Evolutionary conservation across 257 asterid genomes (phyloP).

Genomic region (Linderniella brevidens): DNA sequence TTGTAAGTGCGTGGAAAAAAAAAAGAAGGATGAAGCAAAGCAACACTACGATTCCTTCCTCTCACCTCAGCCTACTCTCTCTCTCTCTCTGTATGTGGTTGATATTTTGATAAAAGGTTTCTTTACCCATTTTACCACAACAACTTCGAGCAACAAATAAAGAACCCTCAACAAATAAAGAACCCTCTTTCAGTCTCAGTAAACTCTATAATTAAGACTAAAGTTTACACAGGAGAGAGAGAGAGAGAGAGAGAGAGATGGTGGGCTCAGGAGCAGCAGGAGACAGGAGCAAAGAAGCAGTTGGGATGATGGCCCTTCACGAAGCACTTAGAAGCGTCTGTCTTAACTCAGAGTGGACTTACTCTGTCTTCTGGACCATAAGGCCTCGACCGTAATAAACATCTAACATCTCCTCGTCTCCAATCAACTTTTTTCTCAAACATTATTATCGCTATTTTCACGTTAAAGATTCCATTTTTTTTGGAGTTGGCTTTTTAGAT

Average conservation of each 20-base stretch:
- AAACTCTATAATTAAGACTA: conserved; percentile 5
- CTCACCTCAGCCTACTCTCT: too few species aligned
- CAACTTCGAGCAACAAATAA: too few species aligned
- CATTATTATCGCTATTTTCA: not conserved
- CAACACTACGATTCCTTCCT: too few species aligned
- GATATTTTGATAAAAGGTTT: too few species aligned
- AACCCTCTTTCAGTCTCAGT: too few species aligned
- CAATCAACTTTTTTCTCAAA: conserved; percentile 7
- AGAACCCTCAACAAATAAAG: too few species aligned
- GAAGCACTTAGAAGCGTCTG: conserved; percentile 94
- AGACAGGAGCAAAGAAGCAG: conserved; percentile 99
- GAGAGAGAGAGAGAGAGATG: conserved; percentile 27
- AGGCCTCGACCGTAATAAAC: conserved; percentile 85
- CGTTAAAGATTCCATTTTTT: conserved; percentile 1
- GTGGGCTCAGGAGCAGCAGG: conserved; percentile 93
- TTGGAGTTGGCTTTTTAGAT: not conserved
- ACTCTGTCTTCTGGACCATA: conserved; percentile 99
- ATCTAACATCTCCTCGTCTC: conserved; percentile 1
- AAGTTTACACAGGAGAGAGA: conserved; percentile 9
- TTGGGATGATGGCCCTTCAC: conserved; percentile 99
- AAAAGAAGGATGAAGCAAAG: too few species aligned
- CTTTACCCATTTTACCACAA: too few species aligned
- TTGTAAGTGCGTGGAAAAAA: too few species aligned
- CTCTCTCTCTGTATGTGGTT: too few species aligned
- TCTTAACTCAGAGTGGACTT: conserved; percentile 95